Base-by-base conservation (phyloP, 129 eudicot species). In the Centaurea solstitialis region DNA sequence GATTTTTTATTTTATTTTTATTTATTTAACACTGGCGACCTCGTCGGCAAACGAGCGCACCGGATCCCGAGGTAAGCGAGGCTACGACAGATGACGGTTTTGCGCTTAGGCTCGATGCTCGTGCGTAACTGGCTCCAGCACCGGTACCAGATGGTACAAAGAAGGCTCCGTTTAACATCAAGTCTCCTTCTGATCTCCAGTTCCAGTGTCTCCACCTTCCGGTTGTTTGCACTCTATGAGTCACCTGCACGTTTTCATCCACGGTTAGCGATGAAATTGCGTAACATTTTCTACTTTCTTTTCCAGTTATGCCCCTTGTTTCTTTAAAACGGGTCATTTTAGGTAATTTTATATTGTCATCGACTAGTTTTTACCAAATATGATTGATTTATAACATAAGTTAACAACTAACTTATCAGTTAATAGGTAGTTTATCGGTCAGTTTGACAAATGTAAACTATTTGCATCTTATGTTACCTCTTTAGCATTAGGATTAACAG, bases 171-270 rank as follows among this genome's bases (percentile, higher is more conserved):
- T 94, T 94, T 13, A 94, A 84, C 87, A 94, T 73, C 0, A 94
- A 86, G 68, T 94, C 98, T 43, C 96, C 98, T 80, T 90, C 96
- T 57, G 96, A 88, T 80, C 97, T 90, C 98, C 98, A 93, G 69
- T 93, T 93, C 98, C 98, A 93, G 62, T 82, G 87, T 73, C 86
- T 93, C 98, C 98, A 93, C 3, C 82, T 80, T 57, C 83, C 77
- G 33, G 39, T 15, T 39, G 89, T 69, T 26, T 64, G 68, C 26
- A 89, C 97, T 88, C 98, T 92, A 75, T 94, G 86, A 61, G 98
- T 94, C 47, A 94, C 96, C 98, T 94, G 86, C 76, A 57, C 11
- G 76, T 47, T 61, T 35, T n/a, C 15, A n/a, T 21, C 12, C n/a
- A 24, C 65, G 7, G 28, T 71, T 70, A 70, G 71, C 0, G 2